Evolutionary conservation across 495 filamentous ascomycete species (phyloP).

Genomic region (Hyaloscypha hepaticicola): DNA sequence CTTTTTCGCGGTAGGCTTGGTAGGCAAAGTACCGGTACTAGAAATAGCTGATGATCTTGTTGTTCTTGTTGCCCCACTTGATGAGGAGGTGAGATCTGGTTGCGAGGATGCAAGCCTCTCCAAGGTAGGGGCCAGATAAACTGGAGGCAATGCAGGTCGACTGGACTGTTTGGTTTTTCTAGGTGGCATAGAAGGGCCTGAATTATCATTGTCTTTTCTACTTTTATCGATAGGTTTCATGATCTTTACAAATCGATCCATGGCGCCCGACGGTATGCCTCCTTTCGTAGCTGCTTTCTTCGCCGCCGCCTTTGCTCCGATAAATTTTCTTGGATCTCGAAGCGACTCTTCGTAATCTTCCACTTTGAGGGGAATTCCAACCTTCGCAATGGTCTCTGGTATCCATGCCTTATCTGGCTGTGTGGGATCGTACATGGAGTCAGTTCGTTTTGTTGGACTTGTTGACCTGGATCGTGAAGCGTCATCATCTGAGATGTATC

Average conservation of each 20-base stretch:
- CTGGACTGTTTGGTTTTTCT: conserved; percentile 1
- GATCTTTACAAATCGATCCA: conserved; percentile 27
- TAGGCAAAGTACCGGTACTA: not conserved
- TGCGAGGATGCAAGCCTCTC: conserved; percentile 6
- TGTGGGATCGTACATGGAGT: conserved; percentile 65
- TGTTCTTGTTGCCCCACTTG: not conserved
- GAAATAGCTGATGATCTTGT: conserved; percentile 3
- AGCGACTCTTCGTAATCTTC: conserved; percentile 73
- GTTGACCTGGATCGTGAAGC: conserved; percentile 31
- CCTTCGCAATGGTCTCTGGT: conserved; percentile 64
- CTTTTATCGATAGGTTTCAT: conserved; percentile 12
- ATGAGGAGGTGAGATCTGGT: not conserved
- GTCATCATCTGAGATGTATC: conserved; percentile 45
- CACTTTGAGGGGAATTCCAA: conserved; percentile 70
- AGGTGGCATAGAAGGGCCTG: conserved; percentile 2
- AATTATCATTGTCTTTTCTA: not conserved
- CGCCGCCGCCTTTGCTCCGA: conserved; percentile 22
- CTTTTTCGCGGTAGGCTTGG: conserved; percentile 1
- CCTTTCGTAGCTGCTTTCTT: conserved; percentile 27
- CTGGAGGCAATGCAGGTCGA: conserved; percentile 15
- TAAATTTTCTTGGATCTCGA: conserved; percentile 47
- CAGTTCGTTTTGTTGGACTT: conserved; percentile 53
- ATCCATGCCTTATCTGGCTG: conserved; percentile 72
- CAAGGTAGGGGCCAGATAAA: conserved; percentile 17
- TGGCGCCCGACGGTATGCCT: conserved; percentile 28